Conservation (phyloP, 148 eudicot genomes). For the Bassia scoparia region DNA sequence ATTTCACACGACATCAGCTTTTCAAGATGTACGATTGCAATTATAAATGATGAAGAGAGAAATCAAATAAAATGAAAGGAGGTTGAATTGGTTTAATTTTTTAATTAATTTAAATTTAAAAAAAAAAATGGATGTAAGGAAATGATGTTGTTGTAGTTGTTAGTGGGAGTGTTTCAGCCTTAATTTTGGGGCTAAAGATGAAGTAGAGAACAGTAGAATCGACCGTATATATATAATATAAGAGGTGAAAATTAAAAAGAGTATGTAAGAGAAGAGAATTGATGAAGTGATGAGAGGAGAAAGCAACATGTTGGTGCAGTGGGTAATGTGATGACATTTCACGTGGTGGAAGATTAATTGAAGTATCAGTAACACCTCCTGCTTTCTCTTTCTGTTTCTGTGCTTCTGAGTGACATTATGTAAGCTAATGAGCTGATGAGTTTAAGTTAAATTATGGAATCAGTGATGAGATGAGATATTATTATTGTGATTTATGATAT, state of each 20-base stretch:
- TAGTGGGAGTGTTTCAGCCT: constrained; percentile 9
- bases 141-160: no score
- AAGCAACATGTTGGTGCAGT: constrained; percentile 14
- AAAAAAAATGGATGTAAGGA: no score
- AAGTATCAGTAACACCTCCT: constrained; percentile 19
- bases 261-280: no score
- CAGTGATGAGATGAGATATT: no score
- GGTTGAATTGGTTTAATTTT: no score
- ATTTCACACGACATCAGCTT: not conserved
- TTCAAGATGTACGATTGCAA: not conserved
- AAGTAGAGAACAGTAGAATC: constrained; percentile 10
- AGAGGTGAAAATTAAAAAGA: no score
- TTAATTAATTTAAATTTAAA: not conserved
- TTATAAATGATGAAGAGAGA: not conserved
- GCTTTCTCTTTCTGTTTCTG: not conserved
- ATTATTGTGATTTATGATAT: no score
- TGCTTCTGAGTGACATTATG: no score
- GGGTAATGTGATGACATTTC: constrained; percentile 33
- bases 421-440: no score
- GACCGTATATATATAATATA: no score
- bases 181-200: constrained; percentile 30
- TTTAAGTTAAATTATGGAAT: not conserved
- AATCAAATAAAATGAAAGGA: not conserved
- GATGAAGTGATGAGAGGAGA: not conserved
- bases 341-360: constrained; percentile 28